phyloP scores from a whole-genome alignment of 192 early-diverging fungal species.

The Chytriomyces hyalinus region DNA sequence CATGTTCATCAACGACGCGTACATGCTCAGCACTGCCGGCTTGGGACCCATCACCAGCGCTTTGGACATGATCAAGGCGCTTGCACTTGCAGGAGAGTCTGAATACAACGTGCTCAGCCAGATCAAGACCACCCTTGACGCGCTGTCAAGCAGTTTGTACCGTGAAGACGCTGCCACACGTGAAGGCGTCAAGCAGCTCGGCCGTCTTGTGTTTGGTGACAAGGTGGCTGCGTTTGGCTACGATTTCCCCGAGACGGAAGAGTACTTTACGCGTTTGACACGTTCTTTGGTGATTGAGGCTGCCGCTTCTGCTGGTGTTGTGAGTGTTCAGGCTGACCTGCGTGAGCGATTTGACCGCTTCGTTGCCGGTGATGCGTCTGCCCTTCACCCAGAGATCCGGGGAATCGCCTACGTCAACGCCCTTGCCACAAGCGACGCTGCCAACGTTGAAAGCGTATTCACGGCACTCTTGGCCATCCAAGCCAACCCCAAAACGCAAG shows the following conservation, averaged over 20 bases:
- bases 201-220: constrained; percentile 73
- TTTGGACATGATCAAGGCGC: constrained; percentile 74
- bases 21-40: constrained; percentile 78
- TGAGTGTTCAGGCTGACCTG: constrained; percentile 12
- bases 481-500: constrained; percentile 36
- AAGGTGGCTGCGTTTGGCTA: constrained; percentile 78
- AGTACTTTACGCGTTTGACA: constrained; percentile 73
- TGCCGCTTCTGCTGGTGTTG: constrained; percentile 74
- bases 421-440: constrained; percentile 41
- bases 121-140: constrained; percentile 64
- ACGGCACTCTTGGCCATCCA: constrained; percentile 46
- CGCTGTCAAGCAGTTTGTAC: constrained; percentile 73
- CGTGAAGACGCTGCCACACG: constrained; percentile 61
- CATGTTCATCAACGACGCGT: constrained; percentile 82
- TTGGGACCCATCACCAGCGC: constrained; percentile 73
- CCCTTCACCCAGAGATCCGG: constrained; percentile 70
- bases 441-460: constrained; percentile 42
- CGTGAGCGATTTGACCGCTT: constrained; percentile 60
- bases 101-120: constrained; percentile 75
- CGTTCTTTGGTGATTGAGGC: constrained; percentile 76
- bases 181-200: constrained; percentile 69
- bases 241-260: constrained; percentile 73
- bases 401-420: constrained; percentile 73
- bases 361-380: constrained; percentile 63
- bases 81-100: constrained; percentile 73